Evolutionary conservation across 73 alveolate species (phyloP).

Genomic region (Paraurostyla sp.): DNA sequence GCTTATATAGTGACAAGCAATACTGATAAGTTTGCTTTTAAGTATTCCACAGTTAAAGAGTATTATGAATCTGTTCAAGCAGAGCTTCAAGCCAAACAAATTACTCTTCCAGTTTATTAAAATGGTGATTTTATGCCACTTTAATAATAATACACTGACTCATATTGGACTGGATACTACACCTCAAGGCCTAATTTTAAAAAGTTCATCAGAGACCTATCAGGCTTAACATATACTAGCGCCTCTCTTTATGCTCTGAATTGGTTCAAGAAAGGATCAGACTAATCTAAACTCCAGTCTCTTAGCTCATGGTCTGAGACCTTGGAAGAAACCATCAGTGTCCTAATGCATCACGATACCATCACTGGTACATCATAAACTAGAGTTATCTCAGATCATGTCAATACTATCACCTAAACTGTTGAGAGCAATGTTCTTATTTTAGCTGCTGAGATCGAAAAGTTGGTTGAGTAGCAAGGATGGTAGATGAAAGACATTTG

Average conservation of each 20-base stretch:
- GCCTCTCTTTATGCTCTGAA: not conserved
- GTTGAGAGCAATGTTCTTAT: not conserved
- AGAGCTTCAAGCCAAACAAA: not conserved
- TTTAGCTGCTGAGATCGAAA: not conserved
- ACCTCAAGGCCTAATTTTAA: conserved; percentile 89
- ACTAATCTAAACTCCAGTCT: not conserved
- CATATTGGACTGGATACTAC: conserved; percentile 94
- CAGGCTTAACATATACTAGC: not conserved
- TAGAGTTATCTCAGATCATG: conserved; percentile 72
- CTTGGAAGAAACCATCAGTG: not conserved
- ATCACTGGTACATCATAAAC: conserved; percentile 82
- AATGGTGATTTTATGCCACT: not conserved
- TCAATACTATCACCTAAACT: not conserved
- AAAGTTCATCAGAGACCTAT: conserved; percentile 74
- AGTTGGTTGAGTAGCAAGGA: too few species aligned
- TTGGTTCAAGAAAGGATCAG: not conserved
- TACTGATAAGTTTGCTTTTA: not conserved
- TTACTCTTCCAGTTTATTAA: not conserved
- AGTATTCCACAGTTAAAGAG: conserved; percentile 5
- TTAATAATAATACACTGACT: not conserved
- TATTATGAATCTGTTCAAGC: conserved; percentile 12
- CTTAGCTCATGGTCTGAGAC: too few species aligned
- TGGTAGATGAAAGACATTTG: too few species aligned
- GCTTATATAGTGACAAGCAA: not conserved
- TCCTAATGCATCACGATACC: conserved; percentile 86